Evolutionary conservation across 495 filamentous ascomycete species (phyloP).

Genomic region (Xylaria acuta): DNA sequence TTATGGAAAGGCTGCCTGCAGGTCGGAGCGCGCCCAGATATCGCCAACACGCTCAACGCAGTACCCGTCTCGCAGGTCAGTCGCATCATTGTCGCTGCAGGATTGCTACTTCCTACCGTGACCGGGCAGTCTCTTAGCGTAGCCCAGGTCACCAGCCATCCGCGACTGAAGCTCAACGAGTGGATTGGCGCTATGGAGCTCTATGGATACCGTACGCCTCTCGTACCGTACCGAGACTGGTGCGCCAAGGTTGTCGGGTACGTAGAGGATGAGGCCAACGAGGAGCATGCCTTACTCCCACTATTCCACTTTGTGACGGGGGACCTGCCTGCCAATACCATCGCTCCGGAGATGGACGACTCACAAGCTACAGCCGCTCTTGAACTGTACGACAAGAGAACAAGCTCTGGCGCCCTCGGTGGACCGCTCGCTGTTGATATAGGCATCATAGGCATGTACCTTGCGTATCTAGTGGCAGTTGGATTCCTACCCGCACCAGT

Average conservation of each 20-base stretch:
- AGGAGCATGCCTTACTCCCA: slow-evolving; percentile 51
- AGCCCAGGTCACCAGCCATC: slow-evolving; percentile 76
- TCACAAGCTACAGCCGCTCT: too few relatives aligned
- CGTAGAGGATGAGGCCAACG: neutral
- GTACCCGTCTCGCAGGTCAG: slow-evolving; percentile 88
- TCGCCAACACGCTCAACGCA: slow-evolving; percentile 88
- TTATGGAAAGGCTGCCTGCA: slow-evolving; percentile 87
- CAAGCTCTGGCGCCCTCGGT: too few relatives aligned
- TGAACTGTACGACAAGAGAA: slow-evolving; percentile 24
- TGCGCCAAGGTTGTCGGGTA: slow-evolving; percentile 21
- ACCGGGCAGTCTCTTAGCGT: slow-evolving; percentile 62
- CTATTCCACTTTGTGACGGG: slow-evolving; percentile 71
- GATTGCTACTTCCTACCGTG: slow-evolving; percentile 51
- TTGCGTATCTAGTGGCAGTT: slow-evolving; percentile 23
- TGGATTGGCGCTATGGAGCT: slow-evolving; percentile 72
- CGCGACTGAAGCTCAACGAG: slow-evolving; percentile 77
- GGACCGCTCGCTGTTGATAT: slow-evolving; percentile 12
- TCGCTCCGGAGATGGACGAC: slow-evolving; percentile 72
- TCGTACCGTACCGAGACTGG: slow-evolving; percentile 47
- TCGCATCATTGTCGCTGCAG: slow-evolving; percentile 31
- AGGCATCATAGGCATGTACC: slow-evolving; percentile 11
- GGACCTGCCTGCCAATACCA: slow-evolving; percentile 52
- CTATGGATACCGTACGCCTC: slow-evolving; percentile 77
- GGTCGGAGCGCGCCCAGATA: slow-evolving; percentile 70
- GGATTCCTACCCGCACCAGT: too few relatives aligned